Base-by-base conservation (phyloP, 768 basidiomycete species). In the Trametes elegans region DNA sequence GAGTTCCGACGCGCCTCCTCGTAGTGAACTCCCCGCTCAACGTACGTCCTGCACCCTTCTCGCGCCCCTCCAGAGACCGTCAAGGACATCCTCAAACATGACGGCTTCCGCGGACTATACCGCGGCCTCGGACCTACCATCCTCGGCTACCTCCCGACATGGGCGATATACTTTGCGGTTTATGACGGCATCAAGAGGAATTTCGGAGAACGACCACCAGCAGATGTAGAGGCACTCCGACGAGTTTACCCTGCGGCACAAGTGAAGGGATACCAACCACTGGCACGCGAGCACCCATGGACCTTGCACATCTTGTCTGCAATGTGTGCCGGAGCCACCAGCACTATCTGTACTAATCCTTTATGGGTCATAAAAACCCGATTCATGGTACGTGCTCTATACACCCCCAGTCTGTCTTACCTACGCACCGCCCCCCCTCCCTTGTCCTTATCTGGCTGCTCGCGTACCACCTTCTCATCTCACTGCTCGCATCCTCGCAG, bases 291-390 rank as follows among this genome's bases (percentile, higher is more conserved):
- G 62, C 90, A 91, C 65, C 84, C 89, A 3, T 92, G 90, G 91
- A 78, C 85, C 5, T 73, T 92, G 5, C 96, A 99, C 63, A 90
- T 99, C 57, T 69, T 93, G 6, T 96, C 97, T 6, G 95, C 97
- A 5, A 98, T 99, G 96, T 78, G 83, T 39, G 97, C 96, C 1
- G 97, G 97, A 11, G 95, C 92, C 5, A 77, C 88, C 18, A 95
- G 96, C 66, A 97, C 97, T 6, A 83, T 93, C 48, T 87, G 87
- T 65, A 98, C 97, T 23, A 98, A 93, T 72, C 97, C 97, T 0
- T 71, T 99, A 7, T 99, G 97, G 97, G 93, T 99, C 36, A 94
- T 99, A 71, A 98, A 98, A 76, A 98, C 96, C 21, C 85, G 97
- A 26, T 98, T 98, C 74, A 98, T 98, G 97, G 96, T 96, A 60